Evolutionary conservation across 2,329 filamentous ascomycete species (phyloP).

Genomic region (Chrysosphaeria jannelii): DNA sequence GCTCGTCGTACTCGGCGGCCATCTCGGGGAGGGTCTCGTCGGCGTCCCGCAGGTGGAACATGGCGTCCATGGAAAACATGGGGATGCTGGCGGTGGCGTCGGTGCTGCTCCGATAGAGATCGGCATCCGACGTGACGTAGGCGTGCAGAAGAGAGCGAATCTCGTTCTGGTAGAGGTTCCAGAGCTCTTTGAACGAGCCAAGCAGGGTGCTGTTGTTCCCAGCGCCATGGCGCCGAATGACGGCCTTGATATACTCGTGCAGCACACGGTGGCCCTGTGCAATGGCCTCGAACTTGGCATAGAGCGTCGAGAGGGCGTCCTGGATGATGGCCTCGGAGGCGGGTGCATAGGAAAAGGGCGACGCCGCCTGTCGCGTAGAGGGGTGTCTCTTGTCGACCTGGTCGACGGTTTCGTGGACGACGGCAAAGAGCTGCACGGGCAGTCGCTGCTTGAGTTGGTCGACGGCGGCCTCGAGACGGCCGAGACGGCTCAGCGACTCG

Average conservation of each 20-base stretch:
- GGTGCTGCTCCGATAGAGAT: slow-evolving; percentile 23
- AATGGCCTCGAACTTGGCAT: slow-evolving; percentile 91
- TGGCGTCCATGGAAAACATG: slow-evolving; percentile 9
- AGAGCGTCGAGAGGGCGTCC: slow-evolving; percentile 73
- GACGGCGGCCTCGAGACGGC: slow-evolving; percentile 56
- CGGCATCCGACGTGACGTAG: slow-evolving; percentile 77
- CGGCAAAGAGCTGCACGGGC: slow-evolving; percentile 73
- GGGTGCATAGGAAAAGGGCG: slow-evolving; percentile 8
- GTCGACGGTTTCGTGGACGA: slow-evolving; percentile 82
- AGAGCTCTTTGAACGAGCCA: slow-evolving; percentile 80
- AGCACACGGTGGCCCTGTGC: slow-evolving; percentile 83
- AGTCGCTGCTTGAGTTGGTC: slow-evolving; percentile 78
- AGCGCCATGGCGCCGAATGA: slow-evolving; percentile 52
- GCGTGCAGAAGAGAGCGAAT: slow-evolving; percentile 84
- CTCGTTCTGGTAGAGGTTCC: slow-evolving; percentile 95
- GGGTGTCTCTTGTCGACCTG: slow-evolving; percentile 85
- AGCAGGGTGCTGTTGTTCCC: slow-evolving; percentile 35
- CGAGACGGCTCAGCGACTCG: slow-evolving; percentile 72
- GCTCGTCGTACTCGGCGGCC: slow-evolving; percentile 56
- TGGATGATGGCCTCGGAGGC: slow-evolving; percentile 34
- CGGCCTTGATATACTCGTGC: slow-evolving; percentile 68
- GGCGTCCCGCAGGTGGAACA: slow-evolving; percentile 69
- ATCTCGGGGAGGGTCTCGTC: slow-evolving; percentile 57
- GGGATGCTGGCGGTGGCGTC: neutral
- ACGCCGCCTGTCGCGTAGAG: slow-evolving; percentile 33